Evolutionary conservation across 192 early-diverging fungal species (phyloP), one percentile per base, ranked within the genome.

Genomic region (Backusella liffmaniae): DNA sequence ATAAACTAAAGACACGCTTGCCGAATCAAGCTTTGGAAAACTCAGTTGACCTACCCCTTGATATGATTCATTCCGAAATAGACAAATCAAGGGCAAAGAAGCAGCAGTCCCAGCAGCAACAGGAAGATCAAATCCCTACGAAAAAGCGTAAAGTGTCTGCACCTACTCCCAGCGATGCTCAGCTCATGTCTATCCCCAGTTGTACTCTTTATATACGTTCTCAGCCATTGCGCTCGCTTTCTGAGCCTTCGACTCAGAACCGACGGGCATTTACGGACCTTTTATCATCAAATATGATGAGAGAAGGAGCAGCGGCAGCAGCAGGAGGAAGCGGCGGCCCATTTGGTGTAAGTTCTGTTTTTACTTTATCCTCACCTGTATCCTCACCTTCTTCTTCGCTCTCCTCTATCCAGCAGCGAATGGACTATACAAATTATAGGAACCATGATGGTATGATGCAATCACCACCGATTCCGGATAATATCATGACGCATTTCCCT

Each of bases 191-290:
- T 21, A 42, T 59, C 34, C 37, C 53, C 29, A 44, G 37, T 66
- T 66, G 73, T 71, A 71, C 70, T 71, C 39, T 71, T 26, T 71
- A 42, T 46, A 49, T 71, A 71, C 39, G 70, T 30, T 71, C 70
- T 34, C 53, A 66, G 42, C 53, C 62, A 16, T 59, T 71, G 30
- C 18, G 68, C 39, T 51, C 76, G 23, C 37, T 41, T 35, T 71
- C 53, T 32, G 68, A 62, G 26, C 56, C 70, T 34, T 66, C 75
- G 16, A 56, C 67, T 68, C 75, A 68, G 39, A 53, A 67, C 13
- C 32, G 44, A 39, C 59, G 56, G 34, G 34, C 73, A 39, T 42
- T 41, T 32, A 34, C 73, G 26, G 73, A 34, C 26, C 56, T 62
- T 62, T 62, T 62, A 29, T 62, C 56, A 62, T 62, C 56, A 26